A percentile compares a stretch with the other conserved stretches of the same genome.
These are phyloP conservation scores for Suillus cothurnatus DNA, from an alignment of 768 basidiomycete genomes.

Conservation along the genomic window DNA sequence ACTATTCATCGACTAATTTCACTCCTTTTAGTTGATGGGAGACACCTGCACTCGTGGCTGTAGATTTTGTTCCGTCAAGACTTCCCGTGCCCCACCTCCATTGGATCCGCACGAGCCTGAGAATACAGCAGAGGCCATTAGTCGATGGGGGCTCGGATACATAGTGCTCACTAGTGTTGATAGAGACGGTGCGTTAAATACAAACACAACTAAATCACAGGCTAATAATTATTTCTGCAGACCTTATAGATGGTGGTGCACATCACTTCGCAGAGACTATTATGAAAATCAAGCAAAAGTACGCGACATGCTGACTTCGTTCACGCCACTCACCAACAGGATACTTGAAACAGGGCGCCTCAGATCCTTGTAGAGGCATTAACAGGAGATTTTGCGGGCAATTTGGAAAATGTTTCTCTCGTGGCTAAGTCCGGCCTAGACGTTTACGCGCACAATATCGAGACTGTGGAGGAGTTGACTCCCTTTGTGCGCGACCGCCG, in stretches of 20 bases:
- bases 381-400: constrained; percentile 91
- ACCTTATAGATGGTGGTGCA: constrained; percentile 90
- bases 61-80: constrained; percentile 97
- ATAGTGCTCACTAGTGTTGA: constrained; percentile 97
- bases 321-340: neutral
- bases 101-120: constrained; percentile 97
- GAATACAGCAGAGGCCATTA: constrained; percentile 97
- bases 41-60: constrained; percentile 99
- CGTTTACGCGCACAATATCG: constrained; percentile 97
- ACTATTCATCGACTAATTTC: constrained; percentile 12
- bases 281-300: constrained; percentile 94
- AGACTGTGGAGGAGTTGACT: constrained; percentile 93
- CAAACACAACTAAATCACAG: neutral
- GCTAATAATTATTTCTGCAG: constrained; percentile 43
- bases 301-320: constrained; percentile 19
- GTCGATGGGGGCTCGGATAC: constrained; percentile 96
- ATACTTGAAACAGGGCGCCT: constrained; percentile 65
- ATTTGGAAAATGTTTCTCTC: constrained; percentile 67
- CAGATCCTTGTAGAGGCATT: constrained; percentile 95
- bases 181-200: constrained; percentile 74
- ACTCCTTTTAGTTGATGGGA: constrained; percentile 80
- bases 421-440: constrained; percentile 95
- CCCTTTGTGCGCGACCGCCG: constrained; percentile 95
- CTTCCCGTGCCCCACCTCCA: constrained; percentile 83
- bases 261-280: constrained; percentile 97